phyloP scores from a whole-genome alignment of 192 early-diverging fungal species.

The Phycomyces nitens region DNA sequence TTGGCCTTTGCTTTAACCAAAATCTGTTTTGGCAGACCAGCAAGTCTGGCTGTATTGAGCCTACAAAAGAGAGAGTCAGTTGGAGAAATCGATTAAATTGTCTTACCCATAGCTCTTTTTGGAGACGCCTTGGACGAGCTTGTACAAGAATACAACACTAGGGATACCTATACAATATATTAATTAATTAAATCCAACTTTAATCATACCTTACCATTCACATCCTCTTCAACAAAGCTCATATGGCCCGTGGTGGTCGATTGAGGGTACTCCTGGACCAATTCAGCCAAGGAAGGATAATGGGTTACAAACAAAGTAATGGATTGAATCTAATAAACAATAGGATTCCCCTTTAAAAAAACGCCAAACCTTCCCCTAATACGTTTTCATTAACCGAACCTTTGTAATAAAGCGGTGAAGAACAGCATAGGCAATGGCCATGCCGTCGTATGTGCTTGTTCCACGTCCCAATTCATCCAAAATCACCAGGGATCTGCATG shows the following conservation, averaged over 20 bases:
- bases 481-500: conserved; percentile 86
- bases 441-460: conserved; percentile 94
- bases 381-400: conserved; percentile 94
- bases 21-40: conserved; percentile 49
- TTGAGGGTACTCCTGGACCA: conserved; percentile 34
- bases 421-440: conserved; percentile 92
- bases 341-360: conserved; percentile 30
- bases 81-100: background rate
- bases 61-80: conserved; percentile 20
- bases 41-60: conserved; percentile 71
- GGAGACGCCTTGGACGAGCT: conserved; percentile 58
- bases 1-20: conserved; percentile 52
- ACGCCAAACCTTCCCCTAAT: conserved; percentile 94
- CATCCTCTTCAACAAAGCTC: conserved; percentile 46
- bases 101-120: conserved; percentile 63
- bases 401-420: conserved; percentile 86
- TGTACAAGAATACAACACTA: conserved; percentile 68
- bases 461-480: conserved; percentile 97
- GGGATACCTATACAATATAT: conserved; percentile 13
- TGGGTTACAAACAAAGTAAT: conserved; percentile 79
- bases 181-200: too few relatives aligned
- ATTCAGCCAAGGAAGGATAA: conserved; percentile 63
- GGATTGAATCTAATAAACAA: conserved; percentile 48
- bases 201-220: conserved; percentile 20
- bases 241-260: conserved; percentile 44